Conservation (phyloP, 2,329 filamentous ascomycete genomes). For the Graphilbum ipis-grandicollis region DNA sequence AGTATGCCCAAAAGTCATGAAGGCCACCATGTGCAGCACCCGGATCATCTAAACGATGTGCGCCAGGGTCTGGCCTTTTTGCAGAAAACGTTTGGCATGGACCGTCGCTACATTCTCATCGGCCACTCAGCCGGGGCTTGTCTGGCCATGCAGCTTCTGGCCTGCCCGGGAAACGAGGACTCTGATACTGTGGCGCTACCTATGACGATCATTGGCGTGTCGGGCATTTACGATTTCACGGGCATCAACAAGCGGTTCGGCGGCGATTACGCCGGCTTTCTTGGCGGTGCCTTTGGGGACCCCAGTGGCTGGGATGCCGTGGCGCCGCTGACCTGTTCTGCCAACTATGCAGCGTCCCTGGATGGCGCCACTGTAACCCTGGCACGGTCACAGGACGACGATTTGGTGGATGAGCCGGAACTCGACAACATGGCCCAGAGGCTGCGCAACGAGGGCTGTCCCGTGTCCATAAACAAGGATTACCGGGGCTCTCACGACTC, state of each 20-base stretch:
- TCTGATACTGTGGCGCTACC: neutral
- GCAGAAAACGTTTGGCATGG: constrained; percentile 17
- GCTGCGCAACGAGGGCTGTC: neutral
- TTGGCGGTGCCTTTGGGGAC: neutral
- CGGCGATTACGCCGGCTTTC: neutral
- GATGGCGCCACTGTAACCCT: neutral
- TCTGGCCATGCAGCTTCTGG: constrained; percentile 26
- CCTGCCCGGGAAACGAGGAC: neutral
- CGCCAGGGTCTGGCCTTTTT: constrained; percentile 31
- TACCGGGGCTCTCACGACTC: neutral
- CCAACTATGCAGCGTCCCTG: neutral
- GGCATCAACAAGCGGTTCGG: constrained; percentile 1
- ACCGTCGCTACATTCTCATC: constrained; percentile 31
- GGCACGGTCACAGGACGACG: constrained; percentile 1
- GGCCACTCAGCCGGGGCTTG: constrained; percentile 50
- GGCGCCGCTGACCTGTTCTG: neutral
- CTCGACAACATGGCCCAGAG: neutral
- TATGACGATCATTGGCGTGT: neutral
- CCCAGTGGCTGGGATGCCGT: neutral
- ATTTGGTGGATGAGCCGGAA: constrained; percentile 1
- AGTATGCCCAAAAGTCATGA: too few relatives aligned
- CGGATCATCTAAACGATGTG: constrained; percentile 43
- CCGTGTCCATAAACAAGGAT: neutral
- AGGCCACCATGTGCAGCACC: constrained; percentile 36
- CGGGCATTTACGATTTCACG: constrained; percentile 1